Conservation (phyloP, 495 filamentous ascomycete species). For the Hypoxylon lenormandii region DNA sequence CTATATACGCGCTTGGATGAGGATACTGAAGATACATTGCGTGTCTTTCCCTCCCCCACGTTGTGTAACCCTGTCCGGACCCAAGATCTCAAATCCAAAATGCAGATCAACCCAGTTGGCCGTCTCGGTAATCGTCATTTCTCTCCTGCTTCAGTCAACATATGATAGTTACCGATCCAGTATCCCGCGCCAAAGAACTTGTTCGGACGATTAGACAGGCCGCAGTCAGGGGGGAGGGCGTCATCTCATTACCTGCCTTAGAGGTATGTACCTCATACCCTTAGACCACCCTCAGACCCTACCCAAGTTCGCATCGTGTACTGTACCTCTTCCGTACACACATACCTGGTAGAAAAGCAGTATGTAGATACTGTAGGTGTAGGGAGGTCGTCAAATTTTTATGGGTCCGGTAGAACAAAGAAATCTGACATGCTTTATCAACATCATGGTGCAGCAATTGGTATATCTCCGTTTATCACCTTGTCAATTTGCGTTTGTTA, state of each 20-base stretch:
- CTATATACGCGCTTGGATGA: slow-evolving; percentile 2
- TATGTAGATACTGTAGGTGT: not conserved
- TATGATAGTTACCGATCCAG: slow-evolving; percentile 18
- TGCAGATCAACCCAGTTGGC: slow-evolving; percentile 36
- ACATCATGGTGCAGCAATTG: slow-evolving; percentile 3
- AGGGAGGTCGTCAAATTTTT: slow-evolving; percentile 9
- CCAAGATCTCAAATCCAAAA: slow-evolving; percentile 37
- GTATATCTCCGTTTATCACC: slow-evolving; percentile 9
- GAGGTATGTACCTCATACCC: not conserved
- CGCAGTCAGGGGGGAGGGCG: slow-evolving; percentile 7
- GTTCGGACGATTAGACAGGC: not conserved
- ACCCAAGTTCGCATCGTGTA: too few relatives aligned
- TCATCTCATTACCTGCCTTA: slow-evolving; percentile 20
- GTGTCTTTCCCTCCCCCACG: slow-evolving; percentile 31
- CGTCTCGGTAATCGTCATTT: slow-evolving; percentile 36
- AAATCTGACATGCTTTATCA: slow-evolving; percentile 11
- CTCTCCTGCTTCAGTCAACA: slow-evolving; percentile 33
- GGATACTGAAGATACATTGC: slow-evolving; percentile 28
- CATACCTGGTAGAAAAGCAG: too few relatives aligned
- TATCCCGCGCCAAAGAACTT: slow-evolving; percentile 11
- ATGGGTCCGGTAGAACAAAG: slow-evolving; percentile 17
- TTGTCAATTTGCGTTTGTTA: not conserved
- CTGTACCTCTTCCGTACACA: too few relatives aligned
- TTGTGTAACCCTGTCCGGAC: slow-evolving; percentile 37
- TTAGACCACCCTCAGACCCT: too few relatives aligned